Evolutionary conservation across 345 rosid species (phyloP), one percentile per base, ranked within the genome.

Genomic region (Isatis tinctoria): DNA sequence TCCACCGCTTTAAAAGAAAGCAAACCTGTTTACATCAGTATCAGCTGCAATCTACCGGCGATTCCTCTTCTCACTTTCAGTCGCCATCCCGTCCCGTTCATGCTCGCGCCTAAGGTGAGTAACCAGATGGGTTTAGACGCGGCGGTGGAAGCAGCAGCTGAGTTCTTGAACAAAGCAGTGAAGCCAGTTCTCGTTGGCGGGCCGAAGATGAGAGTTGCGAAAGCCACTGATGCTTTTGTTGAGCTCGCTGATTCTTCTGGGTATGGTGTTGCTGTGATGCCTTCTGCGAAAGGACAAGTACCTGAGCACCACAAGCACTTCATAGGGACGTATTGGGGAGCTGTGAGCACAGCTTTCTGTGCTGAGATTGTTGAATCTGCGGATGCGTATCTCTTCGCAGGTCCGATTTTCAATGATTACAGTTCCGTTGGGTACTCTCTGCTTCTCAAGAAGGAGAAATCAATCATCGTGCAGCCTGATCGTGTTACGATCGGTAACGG

Each of bases 11-110:
- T 84, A 66, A 83, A 82, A 52, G 89, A 88, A 59, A 88, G 89
- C 82, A 88, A 87, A 74, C 94, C 89, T 51, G 94, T 83, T 35
- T 87, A 88, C 32, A 73, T 88, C 6, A 85, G 86, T 67, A 80
- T 88, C n/a, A 78, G 86, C 75, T 88, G 89, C 26, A 87, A 87
- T 51, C 66, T 87, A 45, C 70, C 84, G 1, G 83, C 82, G 8
- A 80, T 87, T 44, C 81, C 91, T 62, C 88, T 83, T 37, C 86
- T 86, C 3, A 60, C 88, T 30, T 87, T 87, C 53, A 74, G 72
- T 47, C 71, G 51, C 6, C 75, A 81, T 6, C 88, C 94, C 1
- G 74, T 85, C 47, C 88, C 87, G 0, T 80, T 88, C 67, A 52
- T 78, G 0, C 72, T 85, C 24, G 5, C 81, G 2, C 81, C 85